Base-by-base conservation (phyloP, 306 rosid species). In the Astragalus membranaceus region DNA sequence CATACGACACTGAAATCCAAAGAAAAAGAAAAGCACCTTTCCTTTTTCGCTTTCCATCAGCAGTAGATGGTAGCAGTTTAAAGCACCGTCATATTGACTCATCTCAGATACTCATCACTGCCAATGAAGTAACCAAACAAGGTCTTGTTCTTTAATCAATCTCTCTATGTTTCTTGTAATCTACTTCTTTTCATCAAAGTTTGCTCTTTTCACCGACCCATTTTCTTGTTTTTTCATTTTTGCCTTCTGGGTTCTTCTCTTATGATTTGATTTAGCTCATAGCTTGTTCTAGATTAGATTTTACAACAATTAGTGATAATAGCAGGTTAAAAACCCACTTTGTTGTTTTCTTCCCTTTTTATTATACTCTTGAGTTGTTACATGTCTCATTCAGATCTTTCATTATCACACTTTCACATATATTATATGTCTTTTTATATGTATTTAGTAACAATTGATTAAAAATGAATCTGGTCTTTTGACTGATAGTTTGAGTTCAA, bases 241-340 rank as follows among this genome's bases (percentile, higher is more conserved):
- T 30, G 13, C 56, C 37, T 59, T 12, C 15, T 53, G 33, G 78
- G 67, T 68, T 12, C 6, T 26, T 55, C 9, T 23, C 20, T 62
- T 26, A 1, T 17, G 3, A 6, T 59, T 20, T 16, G 11, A 4
- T 42, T 26, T 50, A 47, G 56, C 55, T 55, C 11, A 53, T 42
- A 57, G 35, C 35, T 50, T 53, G 29, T 42, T 55, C 39, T 68
- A 36, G 64, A 50, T 46, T 41, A 11, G 2, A 9, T 57, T 70
- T 61, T 67, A 30, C 44, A 13, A 5, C 13, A 47, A 14, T 35
- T 3, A 39, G 10, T 32, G 48, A 2, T 44, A 51, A 2, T 44
- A 51, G 20, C 55, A 26, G 70, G 63, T 69, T 74, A 72, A 69
- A 69, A 67, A 59, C 46, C 64, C 52, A 64, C 60, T 59, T 67